Base-by-base conservation (phyloP, 2,329 filamentous ascomycete genomes). In the Aspergillus sojae region DNA sequence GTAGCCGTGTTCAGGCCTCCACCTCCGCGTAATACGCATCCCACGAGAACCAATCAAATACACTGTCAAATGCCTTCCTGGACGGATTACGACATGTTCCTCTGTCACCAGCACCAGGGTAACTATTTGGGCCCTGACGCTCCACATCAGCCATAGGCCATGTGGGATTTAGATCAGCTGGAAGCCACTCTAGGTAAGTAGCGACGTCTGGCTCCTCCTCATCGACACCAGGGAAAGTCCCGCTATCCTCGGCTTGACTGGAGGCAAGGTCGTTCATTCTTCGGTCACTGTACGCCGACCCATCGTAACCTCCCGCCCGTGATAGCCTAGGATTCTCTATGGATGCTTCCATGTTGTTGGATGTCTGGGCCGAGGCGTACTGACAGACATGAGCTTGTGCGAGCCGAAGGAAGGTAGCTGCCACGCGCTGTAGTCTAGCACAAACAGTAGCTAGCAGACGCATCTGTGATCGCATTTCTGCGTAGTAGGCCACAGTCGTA, bases 11-110 rank as follows among this genome's bases (percentile, higher is more conserved):
- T 52, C 12, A 52, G 14, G 5, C 11, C 21, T 52, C 48, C 21
- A 19, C 12, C 0, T 41, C 52, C 10, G 23, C 41, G 19, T 61
- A 56, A 30, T 61, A 61, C 4, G 30, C 28, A 39, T 61, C 58
- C 58, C 58, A 61, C 1, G 58, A 34, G 28, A 61, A 61, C 58
- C 58, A 61, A 34, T 61, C 58, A 55, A 61, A 61, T 4, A 26
- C 36, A 19, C 39, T 10, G 16, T 41, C 39, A 41, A 41, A 41
- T n/a, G 19, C 2, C 6, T 41, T 50, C 48, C 23, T 12, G 1
- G 23, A n/a, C 16, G 10, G 1, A 21, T 23, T 45, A 23, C 10
- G n/a, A 12, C 16, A 7, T n/a, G 6, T 41, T 14, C 5, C 16
- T 19, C 39, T n/a, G 39, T 41, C 39, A 19, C 19, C 16, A 4